Conservation (phyloP, 768 basidiomycete genomes). For the Symmetrospora coprosmae region DNA sequence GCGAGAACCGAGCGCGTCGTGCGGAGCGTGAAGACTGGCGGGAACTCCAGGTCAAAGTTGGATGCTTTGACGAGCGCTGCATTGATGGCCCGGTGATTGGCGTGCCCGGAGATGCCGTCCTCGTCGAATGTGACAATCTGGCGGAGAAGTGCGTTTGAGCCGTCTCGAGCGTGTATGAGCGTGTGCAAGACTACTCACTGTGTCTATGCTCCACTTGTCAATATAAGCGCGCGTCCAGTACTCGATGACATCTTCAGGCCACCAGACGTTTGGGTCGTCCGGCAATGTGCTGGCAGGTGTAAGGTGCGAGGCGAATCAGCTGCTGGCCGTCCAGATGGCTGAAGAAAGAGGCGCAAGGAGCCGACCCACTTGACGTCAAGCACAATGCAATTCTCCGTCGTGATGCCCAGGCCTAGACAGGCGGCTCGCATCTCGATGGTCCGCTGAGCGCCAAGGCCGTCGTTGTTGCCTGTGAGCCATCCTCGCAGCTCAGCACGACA, state of each 20-base stretch:
- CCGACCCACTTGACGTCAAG: slow-evolving; percentile 35
- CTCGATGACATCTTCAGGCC: slow-evolving; percentile 27
- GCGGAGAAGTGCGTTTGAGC: background rate
- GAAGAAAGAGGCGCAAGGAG: no score
- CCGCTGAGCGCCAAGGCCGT: slow-evolving; percentile 35
- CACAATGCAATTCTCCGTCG: slow-evolving; percentile 27
- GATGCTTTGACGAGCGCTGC: slow-evolving; percentile 20
- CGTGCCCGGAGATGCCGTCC: slow-evolving; percentile 37
- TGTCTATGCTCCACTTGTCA: slow-evolving; percentile 25
- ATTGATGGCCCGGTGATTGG: slow-evolving; percentile 37
- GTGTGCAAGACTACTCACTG: slow-evolving; percentile 25
- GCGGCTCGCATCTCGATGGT: slow-evolving; percentile 33
- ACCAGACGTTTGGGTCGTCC: slow-evolving; percentile 26
- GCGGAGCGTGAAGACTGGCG: slow-evolving; percentile 14
- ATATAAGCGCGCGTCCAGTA: slow-evolving; percentile 22
- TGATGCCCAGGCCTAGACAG: slow-evolving; percentile 35
- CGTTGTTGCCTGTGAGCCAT: slow-evolving; percentile 35
- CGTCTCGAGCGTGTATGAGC: no score
- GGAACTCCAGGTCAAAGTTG: background rate
- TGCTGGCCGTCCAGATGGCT: background rate
- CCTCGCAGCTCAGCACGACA: no score
- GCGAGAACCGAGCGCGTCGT: slow-evolving; percentile 24
- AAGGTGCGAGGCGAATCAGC: no score
- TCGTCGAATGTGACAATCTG: slow-evolving; percentile 40
- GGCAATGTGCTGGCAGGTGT: slow-evolving; percentile 14